These are phyloP conservation scores for Cercis canadensis DNA, from an alignment of 306 rosid genomes.

Conservation along the genomic window DNA sequence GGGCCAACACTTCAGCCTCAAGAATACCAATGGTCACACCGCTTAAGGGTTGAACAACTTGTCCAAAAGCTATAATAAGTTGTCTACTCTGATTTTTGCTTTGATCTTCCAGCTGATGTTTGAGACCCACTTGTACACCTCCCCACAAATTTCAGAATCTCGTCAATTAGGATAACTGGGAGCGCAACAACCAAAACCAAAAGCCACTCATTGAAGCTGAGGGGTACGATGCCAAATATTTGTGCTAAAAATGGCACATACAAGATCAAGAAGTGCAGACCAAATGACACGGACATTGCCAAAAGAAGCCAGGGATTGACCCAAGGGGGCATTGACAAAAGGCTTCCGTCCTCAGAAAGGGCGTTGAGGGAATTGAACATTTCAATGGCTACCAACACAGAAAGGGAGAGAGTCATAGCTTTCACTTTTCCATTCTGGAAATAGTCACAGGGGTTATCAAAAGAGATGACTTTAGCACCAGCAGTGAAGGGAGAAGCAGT, in stretches of 20 bases:
- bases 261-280: constrained; percentile 82
- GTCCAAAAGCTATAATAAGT: constrained; percentile 30
- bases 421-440: constrained; percentile 81
- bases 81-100: constrained; percentile 70
- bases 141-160: constrained; percentile 63
- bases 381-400: constrained; percentile 93
- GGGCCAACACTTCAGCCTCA: constrained; percentile 41
- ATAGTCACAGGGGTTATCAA: constrained; percentile 78
- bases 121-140: constrained; percentile 53
- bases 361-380: constrained; percentile 97
- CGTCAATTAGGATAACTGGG: constrained; percentile 64
- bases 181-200: constrained; percentile 61
- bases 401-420: constrained; percentile 87
- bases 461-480: constrained; percentile 57
- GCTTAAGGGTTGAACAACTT: constrained; percentile 39
- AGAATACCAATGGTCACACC: constrained; percentile 25
- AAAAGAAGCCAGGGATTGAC: constrained; percentile 94
- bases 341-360: constrained; percentile 88
- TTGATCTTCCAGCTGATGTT: constrained; percentile 44
- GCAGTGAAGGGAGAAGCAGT: constrained; percentile 90
- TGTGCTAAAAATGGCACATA: constrained; percentile 90
- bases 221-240: constrained; percentile 85
- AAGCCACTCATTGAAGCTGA: constrained; percentile 66
- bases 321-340: constrained; percentile 96
- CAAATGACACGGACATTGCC: constrained; percentile 92